Evolutionary conservation across 1,139 yeast species (phyloP), one percentile per base, ranked within the genome.

Genomic region (Ogataea hybrid): DNA sequence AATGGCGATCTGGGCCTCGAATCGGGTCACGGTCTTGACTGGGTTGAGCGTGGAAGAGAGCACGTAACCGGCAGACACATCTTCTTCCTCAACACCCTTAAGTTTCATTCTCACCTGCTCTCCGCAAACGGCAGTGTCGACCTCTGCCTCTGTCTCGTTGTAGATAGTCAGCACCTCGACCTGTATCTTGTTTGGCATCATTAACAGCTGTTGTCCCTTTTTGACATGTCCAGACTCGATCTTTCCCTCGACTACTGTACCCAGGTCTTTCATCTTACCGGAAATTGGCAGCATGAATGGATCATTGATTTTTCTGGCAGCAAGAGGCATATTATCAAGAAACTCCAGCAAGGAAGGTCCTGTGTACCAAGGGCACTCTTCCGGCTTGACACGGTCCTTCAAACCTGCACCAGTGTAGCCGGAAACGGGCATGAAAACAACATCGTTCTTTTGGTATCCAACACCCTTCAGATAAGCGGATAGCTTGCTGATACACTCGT

Each of bases 321-420:
- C 80, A 35, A 88, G 81, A 57, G 82, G 77, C 84, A 92, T 79
- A 51, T 68, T 62, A 66, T 94, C 98, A 64, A 94, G 77, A 69
- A 73, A 90, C 70, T 92, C 97, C 59, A 94, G 74, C 59, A 92
- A 73, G 12, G 97, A 70, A 37, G 98, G 97, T 10, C 98, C 98
- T 16, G 66, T 69, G 73, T 90, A 92, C 97, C 97, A 92, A 50
- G 96, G 92, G 61, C 95, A 86, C 32, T 73, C 82, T 49, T 74
- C 71, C 48, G 77, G 61, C 51, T 77, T 64, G 37, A 92, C 88
- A 53, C 92, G 80, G 27, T 87, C 96, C 68, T 88, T 90, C 70
- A 92, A 75, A 54, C 97, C 97, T 44, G 95, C 95, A 60, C 99
- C 98, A 41, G 97, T 89, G 73, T 75, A 92, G 47, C 98, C 99